Evolutionary conservation across 2,329 filamentous ascomycete species (phyloP).

Genomic region (Aaosphaeria pasadenensis): DNA sequence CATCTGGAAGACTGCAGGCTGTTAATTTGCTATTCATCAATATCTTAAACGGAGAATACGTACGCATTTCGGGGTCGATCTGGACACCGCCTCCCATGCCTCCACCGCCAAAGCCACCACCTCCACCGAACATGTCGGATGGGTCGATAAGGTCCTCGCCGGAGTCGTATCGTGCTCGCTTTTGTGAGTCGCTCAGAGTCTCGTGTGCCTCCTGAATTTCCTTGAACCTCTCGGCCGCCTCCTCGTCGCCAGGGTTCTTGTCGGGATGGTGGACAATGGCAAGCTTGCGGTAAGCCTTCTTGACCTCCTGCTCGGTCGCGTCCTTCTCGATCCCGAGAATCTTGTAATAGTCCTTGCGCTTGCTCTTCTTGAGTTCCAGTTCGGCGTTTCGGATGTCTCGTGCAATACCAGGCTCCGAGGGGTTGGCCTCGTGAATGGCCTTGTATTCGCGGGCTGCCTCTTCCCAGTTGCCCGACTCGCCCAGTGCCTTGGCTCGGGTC

Average conservation of each 20-base stretch:
- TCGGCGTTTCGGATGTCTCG: slow-evolving; percentile 89
- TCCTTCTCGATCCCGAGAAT: slow-evolving; percentile 87
- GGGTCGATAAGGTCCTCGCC: slow-evolving; percentile 89
- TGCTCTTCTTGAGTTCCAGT: slow-evolving; percentile 94
- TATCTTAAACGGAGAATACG: slow-evolving; percentile 5
- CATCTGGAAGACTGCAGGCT: slow-evolving; percentile 35
- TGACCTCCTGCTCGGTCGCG: slow-evolving; percentile 80
- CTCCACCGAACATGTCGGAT: slow-evolving; percentile 75
- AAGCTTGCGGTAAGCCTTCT: slow-evolving; percentile 94
- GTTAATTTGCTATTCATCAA: slow-evolving; percentile 8
- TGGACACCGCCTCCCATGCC: slow-evolving; percentile 40
- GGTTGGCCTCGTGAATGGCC: slow-evolving; percentile 76
- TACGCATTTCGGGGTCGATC: slow-evolving; percentile 35
- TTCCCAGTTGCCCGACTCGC: slow-evolving; percentile 85
- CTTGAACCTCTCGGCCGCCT: slow-evolving; percentile 91
- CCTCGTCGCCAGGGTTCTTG: slow-evolving; percentile 87
- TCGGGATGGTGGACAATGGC: slow-evolving; percentile 94
- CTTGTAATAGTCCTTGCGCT: slow-evolving; percentile 98
- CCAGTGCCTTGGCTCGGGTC: slow-evolving; percentile 87
- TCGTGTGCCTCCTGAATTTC: slow-evolving; percentile 97
- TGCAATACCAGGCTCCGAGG: slow-evolving; percentile 72
- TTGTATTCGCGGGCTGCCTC: slow-evolving; percentile 89
- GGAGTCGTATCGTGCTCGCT: slow-evolving; percentile 85
- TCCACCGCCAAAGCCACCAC: slow-evolving; percentile 39
- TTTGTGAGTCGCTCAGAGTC: slow-evolving; percentile 90